Conservation (phyloP, 2,329 filamentous ascomycete species). For the Fusarium hostae region DNA sequence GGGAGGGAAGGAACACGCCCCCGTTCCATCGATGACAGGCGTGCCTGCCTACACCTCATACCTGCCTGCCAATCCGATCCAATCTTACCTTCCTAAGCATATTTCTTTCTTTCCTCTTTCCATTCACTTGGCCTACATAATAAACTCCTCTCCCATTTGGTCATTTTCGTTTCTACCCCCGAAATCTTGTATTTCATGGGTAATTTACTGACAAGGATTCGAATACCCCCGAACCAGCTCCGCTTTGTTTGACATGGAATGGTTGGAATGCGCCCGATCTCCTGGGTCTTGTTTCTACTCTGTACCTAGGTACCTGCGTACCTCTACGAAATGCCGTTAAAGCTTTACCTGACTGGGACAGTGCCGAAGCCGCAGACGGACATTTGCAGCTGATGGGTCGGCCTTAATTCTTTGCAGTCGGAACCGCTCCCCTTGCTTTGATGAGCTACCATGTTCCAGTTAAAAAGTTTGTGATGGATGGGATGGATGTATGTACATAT, state of each 20-base stretch:
- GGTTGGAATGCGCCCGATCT: slow-evolving; percentile 33
- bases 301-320: background rate
- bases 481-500: background rate
- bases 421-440: slow-evolving; percentile 34
- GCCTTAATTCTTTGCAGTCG: slow-evolving; percentile 26
- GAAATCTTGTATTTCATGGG: slow-evolving; percentile 15
- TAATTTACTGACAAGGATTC: slow-evolving; percentile 13
- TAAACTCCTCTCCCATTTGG: background rate
- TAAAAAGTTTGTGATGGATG: background rate
- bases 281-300: slow-evolving; percentile 34
- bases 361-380: slow-evolving; percentile 32
- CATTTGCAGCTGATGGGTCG: slow-evolving; percentile 29
- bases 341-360: slow-evolving; percentile 31
- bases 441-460: slow-evolving; percentile 14
- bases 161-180: slow-evolving; percentile 10
- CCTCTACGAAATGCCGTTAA: slow-evolving; percentile 33
- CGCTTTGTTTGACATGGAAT: slow-evolving; percentile 33
- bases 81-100: background rate
- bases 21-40: slow-evolving; percentile 7
- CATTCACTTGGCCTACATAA: background rate
- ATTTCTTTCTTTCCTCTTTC: background rate
- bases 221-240: slow-evolving; percentile 31
- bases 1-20: slow-evolving; percentile 36
- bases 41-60: slow-evolving; percentile 14
- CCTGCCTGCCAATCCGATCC: background rate